Percentiles rank a stretch among this genome's conserved stretches.
These are phyloP conservation scores for Calonectria hawksworthii DNA, from an alignment of 2,329 filamentous ascomycete genomes.

Conservation along the genomic window DNA sequence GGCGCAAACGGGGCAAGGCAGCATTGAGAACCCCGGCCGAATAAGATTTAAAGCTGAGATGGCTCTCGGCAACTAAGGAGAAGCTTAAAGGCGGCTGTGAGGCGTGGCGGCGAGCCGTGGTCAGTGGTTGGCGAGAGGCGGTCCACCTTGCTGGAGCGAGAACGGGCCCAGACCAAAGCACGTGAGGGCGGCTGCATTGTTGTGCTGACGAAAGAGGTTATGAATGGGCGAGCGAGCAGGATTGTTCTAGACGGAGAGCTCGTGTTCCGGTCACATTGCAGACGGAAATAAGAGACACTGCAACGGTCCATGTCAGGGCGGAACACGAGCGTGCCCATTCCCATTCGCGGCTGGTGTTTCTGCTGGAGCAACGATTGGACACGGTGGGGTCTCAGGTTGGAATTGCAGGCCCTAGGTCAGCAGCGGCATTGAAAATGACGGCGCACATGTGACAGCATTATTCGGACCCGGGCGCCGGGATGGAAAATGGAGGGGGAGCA, in stretches of 20 bases:
- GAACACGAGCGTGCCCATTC: neutral
- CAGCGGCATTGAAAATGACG: neutral
- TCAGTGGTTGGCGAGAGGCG: neutral
- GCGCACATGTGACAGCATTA: slow-evolving; percentile 4
- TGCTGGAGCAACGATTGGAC: slow-evolving; percentile 12
- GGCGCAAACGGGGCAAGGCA: neutral
- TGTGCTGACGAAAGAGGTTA: neutral
- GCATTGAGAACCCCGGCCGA: neutral
- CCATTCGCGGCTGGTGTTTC: neutral
- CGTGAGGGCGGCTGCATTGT: neutral
- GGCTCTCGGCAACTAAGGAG: slow-evolving; percentile 1
- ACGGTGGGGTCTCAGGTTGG: neutral
- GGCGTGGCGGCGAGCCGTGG: neutral
- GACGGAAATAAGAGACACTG: slow-evolving; percentile 19
- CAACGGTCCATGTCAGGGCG: slow-evolving; percentile 19
- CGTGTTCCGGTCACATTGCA: neutral
- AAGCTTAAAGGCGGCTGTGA: slow-evolving; percentile 14
- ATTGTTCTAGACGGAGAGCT: neutral
- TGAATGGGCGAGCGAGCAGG: neutral
- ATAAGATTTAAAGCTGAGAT: slow-evolving; percentile 1
- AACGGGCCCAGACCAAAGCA: neutral
- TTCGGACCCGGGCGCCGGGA: neutral
- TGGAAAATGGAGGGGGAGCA: neutral
- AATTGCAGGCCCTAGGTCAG: neutral
- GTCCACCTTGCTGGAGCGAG: neutral